Percentiles rank a stretch among this genome's conserved stretches.
Conservation (phyloP, 2,329 filamentous ascomycete genomes). For the Aspergillus sojae region DNA sequence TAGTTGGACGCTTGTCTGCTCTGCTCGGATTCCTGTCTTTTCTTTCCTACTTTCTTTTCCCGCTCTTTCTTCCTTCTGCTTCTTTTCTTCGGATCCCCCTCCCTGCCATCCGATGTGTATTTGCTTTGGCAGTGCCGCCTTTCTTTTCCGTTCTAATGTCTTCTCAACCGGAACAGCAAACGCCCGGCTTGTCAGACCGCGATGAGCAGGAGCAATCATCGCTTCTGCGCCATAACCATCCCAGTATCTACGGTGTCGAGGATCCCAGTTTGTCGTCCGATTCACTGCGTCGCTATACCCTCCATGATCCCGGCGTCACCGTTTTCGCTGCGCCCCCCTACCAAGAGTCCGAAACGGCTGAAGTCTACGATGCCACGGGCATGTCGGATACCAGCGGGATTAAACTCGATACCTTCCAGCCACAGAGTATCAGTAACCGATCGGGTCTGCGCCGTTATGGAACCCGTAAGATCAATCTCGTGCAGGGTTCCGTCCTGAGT, state of each 20-base stretch:
- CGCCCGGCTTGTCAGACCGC: conserved; percentile 12
- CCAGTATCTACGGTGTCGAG: conserved; percentile 49
- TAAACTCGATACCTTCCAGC: conserved; percentile 65
- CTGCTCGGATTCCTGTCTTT: neutral
- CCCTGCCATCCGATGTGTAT: neutral
- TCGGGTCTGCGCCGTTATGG: conserved; percentile 76
- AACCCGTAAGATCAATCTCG: conserved; percentile 96
- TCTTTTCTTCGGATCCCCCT: neutral
- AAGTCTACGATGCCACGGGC: conserved; percentile 49
- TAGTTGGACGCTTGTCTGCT: neutral
- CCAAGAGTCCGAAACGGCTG: conserved; percentile 60
- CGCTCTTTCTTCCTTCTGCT: neutral
- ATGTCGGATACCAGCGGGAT: conserved; percentile 50
- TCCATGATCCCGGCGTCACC: conserved; percentile 56
- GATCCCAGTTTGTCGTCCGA: conserved; percentile 47
- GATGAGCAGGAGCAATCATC: conserved; percentile 28
- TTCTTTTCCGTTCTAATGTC: neutral
- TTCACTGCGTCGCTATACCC: conserved; percentile 34
- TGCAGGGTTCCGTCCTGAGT: conserved; percentile 93
- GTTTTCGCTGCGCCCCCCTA: conserved; percentile 53
- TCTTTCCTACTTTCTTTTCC: no score
- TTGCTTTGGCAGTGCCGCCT: neutral
- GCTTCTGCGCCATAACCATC: conserved; percentile 36
- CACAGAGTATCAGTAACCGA: conserved; percentile 73
- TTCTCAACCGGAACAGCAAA: conserved; percentile 9